These are phyloP conservation scores for Ophiostoma sp. DNA, from an alignment of 2,329 filamentous ascomycete genomes.

Conservation along the genomic window DNA sequence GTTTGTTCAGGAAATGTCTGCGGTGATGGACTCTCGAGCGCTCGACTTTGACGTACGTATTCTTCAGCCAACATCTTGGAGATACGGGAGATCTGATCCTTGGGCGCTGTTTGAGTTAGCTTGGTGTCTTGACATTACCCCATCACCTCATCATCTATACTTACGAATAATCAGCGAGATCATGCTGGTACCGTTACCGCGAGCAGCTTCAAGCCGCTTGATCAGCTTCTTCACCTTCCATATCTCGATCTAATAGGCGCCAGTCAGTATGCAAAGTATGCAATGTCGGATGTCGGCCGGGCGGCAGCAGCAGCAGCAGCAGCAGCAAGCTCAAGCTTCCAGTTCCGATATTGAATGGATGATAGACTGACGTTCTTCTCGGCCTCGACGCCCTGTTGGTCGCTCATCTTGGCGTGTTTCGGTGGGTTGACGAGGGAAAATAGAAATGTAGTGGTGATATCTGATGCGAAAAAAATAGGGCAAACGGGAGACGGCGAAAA, in stretches of 20 bases:
- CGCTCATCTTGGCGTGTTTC: slow-evolving; percentile 64
- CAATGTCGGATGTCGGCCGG: not conserved
- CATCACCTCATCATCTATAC: slow-evolving; percentile 42
- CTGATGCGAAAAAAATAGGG: not conserved
- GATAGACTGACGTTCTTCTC: slow-evolving; percentile 79
- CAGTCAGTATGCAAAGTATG: slow-evolving; percentile 23
- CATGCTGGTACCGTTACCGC: slow-evolving; percentile 99
- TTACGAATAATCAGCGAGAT: slow-evolving; percentile 90
- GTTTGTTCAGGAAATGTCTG: slow-evolving; percentile 24
- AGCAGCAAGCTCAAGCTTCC: slow-evolving; percentile 6
- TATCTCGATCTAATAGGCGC: slow-evolving; percentile 56
- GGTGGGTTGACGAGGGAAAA: slow-evolving; percentile 7
- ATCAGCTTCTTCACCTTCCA: slow-evolving; percentile 99
- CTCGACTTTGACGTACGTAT: slow-evolving; percentile 60
- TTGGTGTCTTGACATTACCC: slow-evolving; percentile 27
- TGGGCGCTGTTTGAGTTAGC: slow-evolving; percentile 50
- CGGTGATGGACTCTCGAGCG: not conserved
- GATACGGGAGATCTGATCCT: slow-evolving; percentile 93
- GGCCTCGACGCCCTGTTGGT: slow-evolving; percentile 80
- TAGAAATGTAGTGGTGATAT: not conserved
- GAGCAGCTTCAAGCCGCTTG: slow-evolving; percentile 93
- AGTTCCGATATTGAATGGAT: not conserved
- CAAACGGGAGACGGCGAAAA: slow-evolving; percentile 4
- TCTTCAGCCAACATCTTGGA: slow-evolving; percentile 99
- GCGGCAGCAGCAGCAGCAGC: not conserved